These are phyloP conservation scores for Globisporangium mamillatum DNA, from an alignment of 352 stramenopile species.

Conservation along the genomic window DNA sequence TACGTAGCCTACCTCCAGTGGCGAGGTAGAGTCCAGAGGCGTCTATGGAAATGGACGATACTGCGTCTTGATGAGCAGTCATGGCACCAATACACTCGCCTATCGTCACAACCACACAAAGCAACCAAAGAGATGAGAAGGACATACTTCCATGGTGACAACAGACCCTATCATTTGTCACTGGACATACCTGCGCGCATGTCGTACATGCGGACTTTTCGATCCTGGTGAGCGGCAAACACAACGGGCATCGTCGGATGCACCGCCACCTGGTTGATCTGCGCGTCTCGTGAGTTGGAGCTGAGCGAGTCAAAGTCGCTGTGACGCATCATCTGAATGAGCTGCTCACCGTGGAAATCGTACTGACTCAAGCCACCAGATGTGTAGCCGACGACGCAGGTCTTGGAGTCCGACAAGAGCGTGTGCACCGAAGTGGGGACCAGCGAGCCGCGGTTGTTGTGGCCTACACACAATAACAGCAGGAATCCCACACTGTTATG, in stretches of 20 bases:
- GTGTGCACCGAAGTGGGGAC: constrained; percentile 74
- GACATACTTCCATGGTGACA: neutral
- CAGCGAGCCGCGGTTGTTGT: constrained; percentile 49
- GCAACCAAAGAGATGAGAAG: neutral
- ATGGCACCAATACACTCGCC: constrained; percentile 77
- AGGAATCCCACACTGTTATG: neutral
- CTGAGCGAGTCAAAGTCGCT: constrained; percentile 65
- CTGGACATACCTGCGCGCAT: constrained; percentile 55
- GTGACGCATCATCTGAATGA: constrained; percentile 68
- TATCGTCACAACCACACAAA: constrained; percentile 12
- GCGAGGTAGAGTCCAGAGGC: constrained; percentile 70
- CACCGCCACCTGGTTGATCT: constrained; percentile 80
- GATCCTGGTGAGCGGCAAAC: constrained; percentile 78
- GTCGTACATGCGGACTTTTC: constrained; percentile 86
- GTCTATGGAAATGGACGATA: constrained; percentile 80
- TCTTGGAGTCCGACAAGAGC: constrained; percentile 74
- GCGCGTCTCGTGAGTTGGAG: constrained; percentile 43
- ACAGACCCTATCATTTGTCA: neutral
- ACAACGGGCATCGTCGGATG: constrained; percentile 84
- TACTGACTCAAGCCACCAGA: constrained; percentile 66
- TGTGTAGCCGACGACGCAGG: constrained; percentile 76
- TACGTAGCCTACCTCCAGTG: constrained; percentile 48
- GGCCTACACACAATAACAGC: constrained; percentile 17
- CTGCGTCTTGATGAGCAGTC: constrained; percentile 78
- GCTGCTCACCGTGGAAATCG: constrained; percentile 73